These are phyloP conservation scores for Alternaria sp. DNA, from an alignment of 2,329 filamentous ascomycete species.

Conservation along the genomic window DNA sequence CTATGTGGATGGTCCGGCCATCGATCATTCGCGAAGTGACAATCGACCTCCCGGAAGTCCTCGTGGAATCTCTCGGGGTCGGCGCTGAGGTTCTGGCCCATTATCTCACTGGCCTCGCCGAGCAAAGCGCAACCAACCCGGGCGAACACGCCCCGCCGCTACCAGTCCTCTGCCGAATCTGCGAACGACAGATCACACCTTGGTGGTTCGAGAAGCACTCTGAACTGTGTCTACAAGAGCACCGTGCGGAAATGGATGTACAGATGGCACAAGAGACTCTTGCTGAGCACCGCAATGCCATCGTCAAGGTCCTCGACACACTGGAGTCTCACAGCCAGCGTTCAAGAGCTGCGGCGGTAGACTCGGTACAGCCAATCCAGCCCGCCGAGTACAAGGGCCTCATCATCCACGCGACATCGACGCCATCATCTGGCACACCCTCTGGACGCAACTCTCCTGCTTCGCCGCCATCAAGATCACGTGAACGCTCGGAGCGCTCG, in stretches of 20 bases:
- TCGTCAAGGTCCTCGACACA: slow-evolving; percentile 93
- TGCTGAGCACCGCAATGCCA: slow-evolving; percentile 89
- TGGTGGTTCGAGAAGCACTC: slow-evolving; percentile 99
- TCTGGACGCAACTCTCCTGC: slow-evolving; percentile 74
- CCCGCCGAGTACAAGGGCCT: slow-evolving; percentile 86
- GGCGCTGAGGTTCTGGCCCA: slow-evolving; percentile 94
- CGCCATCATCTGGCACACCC: slow-evolving; percentile 70
- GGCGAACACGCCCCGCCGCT: slow-evolving; percentile 78
- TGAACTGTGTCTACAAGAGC: slow-evolving; percentile 92
- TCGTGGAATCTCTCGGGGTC: slow-evolving; percentile 92
- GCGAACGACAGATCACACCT: slow-evolving; percentile 92
- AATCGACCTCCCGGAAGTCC: slow-evolving; percentile 86
- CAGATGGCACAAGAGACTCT: slow-evolving; percentile 93
- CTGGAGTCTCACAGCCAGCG: slow-evolving; percentile 79
- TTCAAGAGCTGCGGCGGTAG: slow-evolving; percentile 59
- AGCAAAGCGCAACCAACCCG: slow-evolving; percentile 77
- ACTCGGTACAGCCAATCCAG: slow-evolving; percentile 53
- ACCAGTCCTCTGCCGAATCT: slow-evolving; percentile 92
- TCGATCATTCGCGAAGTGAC: slow-evolving; percentile 91
- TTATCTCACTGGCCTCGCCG: slow-evolving; percentile 87
- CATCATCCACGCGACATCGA: slow-evolving; percentile 76
- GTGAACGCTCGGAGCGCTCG: slow-evolving; percentile 72
- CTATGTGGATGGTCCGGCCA: slow-evolving; percentile 99
- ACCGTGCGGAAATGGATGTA: slow-evolving; percentile 96
- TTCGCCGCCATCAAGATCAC: slow-evolving; percentile 68